These are phyloP conservation scores for Myochromella boudieri DNA, from an alignment of 768 basidiomycete species.

Conservation along the genomic window DNA sequence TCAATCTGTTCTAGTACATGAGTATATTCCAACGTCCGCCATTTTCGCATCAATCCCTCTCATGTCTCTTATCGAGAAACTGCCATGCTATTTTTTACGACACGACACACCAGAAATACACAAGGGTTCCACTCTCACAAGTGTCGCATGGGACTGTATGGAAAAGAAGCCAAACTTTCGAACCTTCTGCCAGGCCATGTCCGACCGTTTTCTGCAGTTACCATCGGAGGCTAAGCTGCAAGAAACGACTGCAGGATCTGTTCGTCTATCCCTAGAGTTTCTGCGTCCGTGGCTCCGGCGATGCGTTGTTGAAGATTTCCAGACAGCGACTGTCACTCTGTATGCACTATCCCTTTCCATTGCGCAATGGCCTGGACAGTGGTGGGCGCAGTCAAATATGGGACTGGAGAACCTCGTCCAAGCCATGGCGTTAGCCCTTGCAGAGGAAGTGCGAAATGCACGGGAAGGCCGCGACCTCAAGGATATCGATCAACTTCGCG, in stretches of 20 bases:
- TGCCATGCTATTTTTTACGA: constrained; percentile 70
- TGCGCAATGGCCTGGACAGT: constrained; percentile 66
- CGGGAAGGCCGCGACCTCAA: constrained; percentile 24
- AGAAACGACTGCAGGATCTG: constrained; percentile 67
- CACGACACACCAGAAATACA: constrained; percentile 23
- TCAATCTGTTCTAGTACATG: constrained; percentile 72
- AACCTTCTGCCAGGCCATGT: constrained; percentile 70
- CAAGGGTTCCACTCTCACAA: constrained; percentile 31
- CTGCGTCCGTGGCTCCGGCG: constrained; percentile 70
- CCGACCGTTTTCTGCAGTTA: constrained; percentile 57
- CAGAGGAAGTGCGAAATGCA: constrained; percentile 62
- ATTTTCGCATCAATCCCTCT: constrained; percentile 73
- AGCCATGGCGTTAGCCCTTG: constrained; percentile 58
- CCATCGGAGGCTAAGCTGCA: constrained; percentile 56
- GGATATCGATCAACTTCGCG: constrained; percentile 49
- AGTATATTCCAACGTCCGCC: constrained; percentile 63
- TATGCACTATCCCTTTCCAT: constrained; percentile 46
- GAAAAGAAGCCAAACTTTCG: constrained; percentile 62
- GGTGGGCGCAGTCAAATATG: constrained; percentile 64
- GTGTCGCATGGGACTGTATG: constrained; percentile 54
- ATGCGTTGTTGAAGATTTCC: constrained; percentile 37
- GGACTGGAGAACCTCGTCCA: constrained; percentile 62
- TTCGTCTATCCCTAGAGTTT: constrained; percentile 65
- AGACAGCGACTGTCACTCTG: constrained; percentile 33
- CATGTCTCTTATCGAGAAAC: constrained; percentile 57